Percentiles rank a stretch among this genome's conserved stretches.
phyloP scores from a whole-genome alignment of 257 asterid genomes.

The Solanum okadae region DNA sequence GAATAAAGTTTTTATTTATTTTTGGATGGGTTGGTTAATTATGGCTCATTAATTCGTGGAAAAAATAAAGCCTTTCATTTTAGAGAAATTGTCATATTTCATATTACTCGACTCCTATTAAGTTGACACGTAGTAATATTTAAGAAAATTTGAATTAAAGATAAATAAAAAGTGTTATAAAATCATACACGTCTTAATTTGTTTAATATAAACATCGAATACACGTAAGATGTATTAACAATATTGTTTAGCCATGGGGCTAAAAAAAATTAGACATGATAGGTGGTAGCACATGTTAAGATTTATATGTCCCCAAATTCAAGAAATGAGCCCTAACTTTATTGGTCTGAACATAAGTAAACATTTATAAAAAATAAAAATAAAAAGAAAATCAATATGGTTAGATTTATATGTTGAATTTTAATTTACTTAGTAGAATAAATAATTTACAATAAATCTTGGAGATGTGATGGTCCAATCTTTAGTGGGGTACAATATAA shows the following conservation, averaged over 20 bases:
- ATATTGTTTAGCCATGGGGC: not conserved
- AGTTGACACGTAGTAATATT: not conserved
- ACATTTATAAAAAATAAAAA: not conserved
- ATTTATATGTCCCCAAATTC: not conserved
- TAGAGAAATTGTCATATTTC: not conserved
- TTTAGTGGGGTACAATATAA: not conserved
- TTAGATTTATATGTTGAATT: not conserved
- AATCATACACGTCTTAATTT: too few relatives aligned
- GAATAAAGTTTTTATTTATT: not conserved
- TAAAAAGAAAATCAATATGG: not conserved
- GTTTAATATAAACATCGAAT: too few relatives aligned
- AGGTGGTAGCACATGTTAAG: not conserved
- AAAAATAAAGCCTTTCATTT: not conserved
- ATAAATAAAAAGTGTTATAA: too few relatives aligned
- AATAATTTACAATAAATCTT: not conserved
- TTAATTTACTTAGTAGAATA: not conserved
- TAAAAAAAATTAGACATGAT: not conserved
- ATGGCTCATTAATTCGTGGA: not conserved
- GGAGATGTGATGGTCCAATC: not conserved
- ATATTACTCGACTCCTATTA: not conserved
- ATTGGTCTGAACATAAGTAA: not conserved
- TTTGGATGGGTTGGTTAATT: not conserved
- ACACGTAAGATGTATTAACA: not conserved
- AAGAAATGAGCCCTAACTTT: not conserved
- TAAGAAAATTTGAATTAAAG: too few relatives aligned